Evolutionary conservation across 1,284 basidiomycete species (phyloP).

Genomic region (Bjerkandera adusta): DNA sequence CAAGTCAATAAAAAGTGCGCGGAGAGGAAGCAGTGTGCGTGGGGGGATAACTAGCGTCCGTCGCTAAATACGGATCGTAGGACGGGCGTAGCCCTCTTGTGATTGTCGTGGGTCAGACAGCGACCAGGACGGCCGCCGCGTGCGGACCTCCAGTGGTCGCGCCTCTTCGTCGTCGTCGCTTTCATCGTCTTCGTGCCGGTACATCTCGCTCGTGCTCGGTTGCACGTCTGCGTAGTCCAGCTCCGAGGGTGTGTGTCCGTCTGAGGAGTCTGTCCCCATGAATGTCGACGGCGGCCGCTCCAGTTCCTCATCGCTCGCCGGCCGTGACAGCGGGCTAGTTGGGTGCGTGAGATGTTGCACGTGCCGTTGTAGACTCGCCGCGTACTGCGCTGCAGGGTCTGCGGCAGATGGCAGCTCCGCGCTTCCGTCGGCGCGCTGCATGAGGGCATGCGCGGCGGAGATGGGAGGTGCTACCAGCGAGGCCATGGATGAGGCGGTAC

Average conservation of each 20-base stretch:
- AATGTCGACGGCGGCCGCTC: constrained; percentile 11
- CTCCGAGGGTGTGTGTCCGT: constrained; percentile 14
- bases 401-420: constrained; percentile 22
- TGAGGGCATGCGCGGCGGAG: constrained; percentile 23
- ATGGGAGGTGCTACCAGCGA: constrained; percentile 22
- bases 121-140: constrained; percentile 26
- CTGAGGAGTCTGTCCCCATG: constrained; percentile 12
- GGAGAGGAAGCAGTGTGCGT: not conserved
- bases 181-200: constrained; percentile 33
- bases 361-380: constrained; percentile 14
- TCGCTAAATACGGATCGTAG: constrained; percentile 9
- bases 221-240: constrained; percentile 16
- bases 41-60: too few relatives aligned
- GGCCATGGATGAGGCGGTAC: constrained; percentile 28
- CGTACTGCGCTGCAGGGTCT: constrained; percentile 27
- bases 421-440: constrained; percentile 23
- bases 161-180: constrained; percentile 24
- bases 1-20: too few relatives aligned
- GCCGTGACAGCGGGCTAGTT: constrained; percentile 39
- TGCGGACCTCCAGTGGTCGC: constrained; percentile 29
- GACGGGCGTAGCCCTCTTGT: constrained; percentile 10
- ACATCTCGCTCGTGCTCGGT: constrained; percentile 33
- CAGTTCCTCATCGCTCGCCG: constrained; percentile 22
- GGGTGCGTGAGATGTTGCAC: constrained; percentile 28
- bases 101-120: constrained; percentile 13